Base-by-base conservation (phyloP, 345 rosid genomes). In the Abelmoschus esculentus region DNA sequence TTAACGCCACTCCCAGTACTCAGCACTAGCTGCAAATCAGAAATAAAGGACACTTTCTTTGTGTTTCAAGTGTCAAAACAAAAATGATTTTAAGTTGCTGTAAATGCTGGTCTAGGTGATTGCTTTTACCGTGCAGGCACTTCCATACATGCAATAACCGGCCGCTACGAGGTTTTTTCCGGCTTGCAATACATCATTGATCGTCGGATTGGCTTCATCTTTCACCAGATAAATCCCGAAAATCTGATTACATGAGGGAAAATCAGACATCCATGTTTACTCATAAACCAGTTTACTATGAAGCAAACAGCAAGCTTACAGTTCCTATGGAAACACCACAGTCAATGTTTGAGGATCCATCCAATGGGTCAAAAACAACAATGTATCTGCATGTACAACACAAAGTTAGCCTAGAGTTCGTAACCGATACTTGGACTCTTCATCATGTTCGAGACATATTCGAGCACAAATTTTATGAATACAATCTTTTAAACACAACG, bases 321-420 rank as follows among this genome's bases (percentile, higher is more conserved):
- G 95, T 89, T 80, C 95, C 95, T 67, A 89, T 86, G 40, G 91
- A 86, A 63, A 89, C 95, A 10, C 88, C 95, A 26, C 95, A 89
- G 47, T 89, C 95, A 22, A 89, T 89, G 81, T 89, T 89, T 61
- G 95, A 89, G 74, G 91, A 89, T 46, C 95, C 95, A 77, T 86
- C 95, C 82, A 89, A 70, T 3, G 95, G 95, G 74, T 89, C 95
- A 62, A 89, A 89, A 68, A 78, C 88, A 76, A 86, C 91, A 62
- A 85, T 79, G 75, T 89, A 89, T 77, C 91, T 89, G 82, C 67
- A 64, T 34, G 12, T 61, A 66, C 34, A 40, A 14, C 18, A 64
- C 29, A 49, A 6, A 4, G 64, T 13, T 70, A 50, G 42, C 7
- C 6, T 2, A 42, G 38, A 47, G 15, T 56, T 56, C 60, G 6